These are phyloP conservation scores for Epichloe brachyelytri DNA, from an alignment of 2,329 filamentous ascomycete genomes.

Conservation along the genomic window DNA sequence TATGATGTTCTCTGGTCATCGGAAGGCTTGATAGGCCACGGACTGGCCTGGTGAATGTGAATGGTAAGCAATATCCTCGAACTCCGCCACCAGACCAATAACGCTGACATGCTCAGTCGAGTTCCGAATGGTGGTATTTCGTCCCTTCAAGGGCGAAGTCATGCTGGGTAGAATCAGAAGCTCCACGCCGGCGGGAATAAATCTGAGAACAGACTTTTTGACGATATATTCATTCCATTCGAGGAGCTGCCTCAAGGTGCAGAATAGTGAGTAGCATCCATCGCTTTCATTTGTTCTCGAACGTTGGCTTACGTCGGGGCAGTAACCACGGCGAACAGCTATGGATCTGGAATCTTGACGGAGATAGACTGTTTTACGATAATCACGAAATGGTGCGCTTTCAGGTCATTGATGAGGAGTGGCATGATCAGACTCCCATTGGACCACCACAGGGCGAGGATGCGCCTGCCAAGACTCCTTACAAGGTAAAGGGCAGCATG, in stretches of 20 bases:
- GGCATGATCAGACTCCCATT: slow-evolving; percentile 75
- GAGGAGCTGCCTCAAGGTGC: slow-evolving; percentile 63
- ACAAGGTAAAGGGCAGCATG: slow-evolving; percentile 55
- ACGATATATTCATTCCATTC: slow-evolving; percentile 73
- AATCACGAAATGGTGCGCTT: slow-evolving; percentile 80
- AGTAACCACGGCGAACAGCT: slow-evolving; percentile 64
- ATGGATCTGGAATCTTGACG: slow-evolving; percentile 75
- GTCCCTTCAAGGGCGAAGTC: slow-evolving; percentile 91
- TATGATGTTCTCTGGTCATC: slow-evolving; percentile 84
- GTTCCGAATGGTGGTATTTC: slow-evolving; percentile 86
- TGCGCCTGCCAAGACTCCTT: slow-evolving; percentile 52
- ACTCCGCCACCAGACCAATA: neutral
- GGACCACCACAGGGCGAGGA: slow-evolving; percentile 51
- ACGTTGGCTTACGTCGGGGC: slow-evolving; percentile 2
- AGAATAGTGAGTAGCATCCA: slow-evolving; percentile 50
- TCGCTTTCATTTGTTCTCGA: neutral
- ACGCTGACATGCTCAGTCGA: slow-evolving; percentile 46
- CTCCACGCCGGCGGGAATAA: slow-evolving; percentile 58
- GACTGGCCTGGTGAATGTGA: slow-evolving; percentile 84
- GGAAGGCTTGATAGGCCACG: slow-evolving; percentile 87
- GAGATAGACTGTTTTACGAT: slow-evolving; percentile 71
- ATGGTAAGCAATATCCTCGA: slow-evolving; percentile 41
- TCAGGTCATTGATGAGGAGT: slow-evolving; percentile 74
- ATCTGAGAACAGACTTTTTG: slow-evolving; percentile 84
- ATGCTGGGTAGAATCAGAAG: slow-evolving; percentile 73